These are phyloP conservation scores for Biancaea sappan DNA, from an alignment of 306 rosid species.

Conservation along the genomic window DNA sequence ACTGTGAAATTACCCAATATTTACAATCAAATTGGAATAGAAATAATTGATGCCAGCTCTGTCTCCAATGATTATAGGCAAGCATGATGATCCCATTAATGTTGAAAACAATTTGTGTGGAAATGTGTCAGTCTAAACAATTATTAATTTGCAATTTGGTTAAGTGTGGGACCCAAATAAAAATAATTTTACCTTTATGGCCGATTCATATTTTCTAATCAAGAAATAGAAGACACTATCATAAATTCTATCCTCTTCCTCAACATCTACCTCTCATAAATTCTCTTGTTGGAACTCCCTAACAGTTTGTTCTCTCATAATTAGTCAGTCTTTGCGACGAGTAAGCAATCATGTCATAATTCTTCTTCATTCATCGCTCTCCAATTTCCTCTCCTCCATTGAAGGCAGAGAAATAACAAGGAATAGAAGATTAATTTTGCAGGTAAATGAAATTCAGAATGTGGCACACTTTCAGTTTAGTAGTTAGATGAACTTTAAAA, in stretches of 20 bases:
- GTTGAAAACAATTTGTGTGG: not conserved
- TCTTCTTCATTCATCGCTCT: not conserved
- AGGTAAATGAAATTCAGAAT: no score
- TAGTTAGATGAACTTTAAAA: no score
- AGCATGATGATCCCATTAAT: no score
- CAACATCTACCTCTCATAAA: not conserved
- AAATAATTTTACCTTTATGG: not conserved
- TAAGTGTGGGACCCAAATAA: not conserved
- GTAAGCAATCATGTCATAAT: no score
- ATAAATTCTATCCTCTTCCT: no score
- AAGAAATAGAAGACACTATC: not conserved
- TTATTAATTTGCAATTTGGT: not conserved
- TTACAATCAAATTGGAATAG: no score
- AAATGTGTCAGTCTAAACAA: not conserved
- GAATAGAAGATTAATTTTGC: no score
- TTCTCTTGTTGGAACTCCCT: conserved; percentile 26
- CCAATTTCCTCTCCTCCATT: conserved; percentile 29
- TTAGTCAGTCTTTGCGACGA: conserved; percentile 11
- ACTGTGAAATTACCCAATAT: no score
- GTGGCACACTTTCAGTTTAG: no score
- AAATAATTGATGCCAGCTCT: no score
- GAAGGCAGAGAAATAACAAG: no score
- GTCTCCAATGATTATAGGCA: no score
- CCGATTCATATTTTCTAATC: not conserved
- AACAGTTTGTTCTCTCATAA: conserved; percentile 36